A percentile compares a stretch with the other conserved stretches of the same genome.
phyloP scores from a whole-genome alignment of 1,284 basidiomycete genomes.

The Tilletiaria anomala region DNA sequence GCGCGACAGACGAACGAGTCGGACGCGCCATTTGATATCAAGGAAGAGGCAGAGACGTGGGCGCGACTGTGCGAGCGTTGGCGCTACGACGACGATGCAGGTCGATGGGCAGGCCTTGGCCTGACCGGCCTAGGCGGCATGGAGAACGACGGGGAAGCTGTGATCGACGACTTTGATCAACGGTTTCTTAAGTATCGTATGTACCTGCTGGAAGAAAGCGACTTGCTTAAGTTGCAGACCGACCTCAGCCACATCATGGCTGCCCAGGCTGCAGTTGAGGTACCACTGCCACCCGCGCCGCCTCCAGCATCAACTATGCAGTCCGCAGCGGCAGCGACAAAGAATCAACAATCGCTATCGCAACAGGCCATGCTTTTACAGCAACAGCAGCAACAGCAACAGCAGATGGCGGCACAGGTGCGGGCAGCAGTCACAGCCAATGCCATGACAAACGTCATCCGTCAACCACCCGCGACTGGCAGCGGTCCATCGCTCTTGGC shows the following conservation, averaged over 20 bases:
- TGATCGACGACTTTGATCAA: slow-evolving; percentile 37
- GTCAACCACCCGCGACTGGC: no score
- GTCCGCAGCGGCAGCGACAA: slow-evolving; percentile 3
- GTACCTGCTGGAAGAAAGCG: slow-evolving; percentile 32
- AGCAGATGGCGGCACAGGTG: no score
- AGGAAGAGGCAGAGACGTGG: slow-evolving; percentile 12
- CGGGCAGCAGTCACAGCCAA: no score
- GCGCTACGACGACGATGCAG: slow-evolving; percentile 36
- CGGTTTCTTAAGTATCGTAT: slow-evolving; percentile 38
- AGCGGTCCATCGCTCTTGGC: no score
- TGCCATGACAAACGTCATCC: no score
- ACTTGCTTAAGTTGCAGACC: slow-evolving; percentile 32
- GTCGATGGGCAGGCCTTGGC: slow-evolving; percentile 33
- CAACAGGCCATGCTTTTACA: slow-evolving; percentile 1
- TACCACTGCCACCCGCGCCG: slow-evolving; percentile 9
- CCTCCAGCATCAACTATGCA: slow-evolving; percentile 10
- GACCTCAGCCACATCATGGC: slow-evolving; percentile 35
- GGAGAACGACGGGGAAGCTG: slow-evolving; percentile 38
- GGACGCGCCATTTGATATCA: background rate
- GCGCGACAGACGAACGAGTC: background rate
- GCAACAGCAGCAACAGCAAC: slow-evolving; percentile 2
- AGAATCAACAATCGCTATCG: background rate
- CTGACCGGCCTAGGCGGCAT: slow-evolving; percentile 35
- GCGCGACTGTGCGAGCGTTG: slow-evolving; percentile 23
- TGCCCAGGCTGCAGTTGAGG: slow-evolving; percentile 29